Evolutionary conservation across 2,329 filamentous ascomycete species (phyloP).

Genomic region (Hypomyces perniciosus): DNA sequence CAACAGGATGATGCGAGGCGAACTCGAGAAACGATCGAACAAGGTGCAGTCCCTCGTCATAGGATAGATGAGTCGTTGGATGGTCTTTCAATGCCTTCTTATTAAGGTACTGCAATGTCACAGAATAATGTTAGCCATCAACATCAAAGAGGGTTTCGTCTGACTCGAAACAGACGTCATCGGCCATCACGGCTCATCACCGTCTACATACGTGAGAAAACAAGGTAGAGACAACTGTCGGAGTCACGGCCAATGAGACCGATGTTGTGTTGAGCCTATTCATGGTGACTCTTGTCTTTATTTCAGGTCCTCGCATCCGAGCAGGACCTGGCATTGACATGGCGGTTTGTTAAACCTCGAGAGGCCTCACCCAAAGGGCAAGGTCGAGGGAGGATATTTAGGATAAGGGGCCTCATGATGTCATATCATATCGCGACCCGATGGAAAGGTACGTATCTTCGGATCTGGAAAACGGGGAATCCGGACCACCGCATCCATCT

Average conservation of each 20-base stretch:
- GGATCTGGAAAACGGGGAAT: neutral
- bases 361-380: neutral
- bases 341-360: neutral
- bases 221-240: slow-evolving; percentile 79
- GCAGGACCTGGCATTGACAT: neutral
- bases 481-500: slow-evolving; percentile 17
- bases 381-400: slow-evolving; percentile 1
- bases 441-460: neutral
- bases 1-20: slow-evolving; percentile 82
- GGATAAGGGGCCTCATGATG: slow-evolving; percentile 14
- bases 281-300: slow-evolving; percentile 26
- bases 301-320: neutral
- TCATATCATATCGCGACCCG: slow-evolving; percentile 11
- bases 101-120: slow-evolving; percentile 63
- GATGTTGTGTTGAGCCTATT: slow-evolving; percentile 68
- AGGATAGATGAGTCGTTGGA: slow-evolving; percentile 85
- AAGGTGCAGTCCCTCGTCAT: slow-evolving; percentile 85
- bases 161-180: neutral
- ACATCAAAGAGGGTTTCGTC: neutral
- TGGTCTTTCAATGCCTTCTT: slow-evolving; percentile 68
- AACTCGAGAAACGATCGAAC: slow-evolving; percentile 81
- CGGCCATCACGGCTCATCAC: neutral
- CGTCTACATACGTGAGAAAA: slow-evolving; percentile 66
- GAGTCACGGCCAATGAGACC: slow-evolving; percentile 77
- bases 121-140: neutral